Evolutionary conservation across 2,329 filamentous ascomycete species (phyloP).

Genomic region (Diplocarpon rosae): DNA sequence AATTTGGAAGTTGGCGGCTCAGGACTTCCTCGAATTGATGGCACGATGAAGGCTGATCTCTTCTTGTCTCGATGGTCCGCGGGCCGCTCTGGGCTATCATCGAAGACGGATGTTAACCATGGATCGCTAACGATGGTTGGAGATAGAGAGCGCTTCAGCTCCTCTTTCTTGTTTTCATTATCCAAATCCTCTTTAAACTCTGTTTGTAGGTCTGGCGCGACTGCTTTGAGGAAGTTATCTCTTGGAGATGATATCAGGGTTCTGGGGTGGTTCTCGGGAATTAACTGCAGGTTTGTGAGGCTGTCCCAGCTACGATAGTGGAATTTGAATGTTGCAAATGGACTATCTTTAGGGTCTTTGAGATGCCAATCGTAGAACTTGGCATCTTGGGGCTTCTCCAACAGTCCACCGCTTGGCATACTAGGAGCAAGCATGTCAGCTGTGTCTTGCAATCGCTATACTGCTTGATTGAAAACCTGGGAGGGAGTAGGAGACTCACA

Average conservation of each 20-base stretch:
- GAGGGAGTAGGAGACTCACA: conserved; percentile 30
- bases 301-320: conserved; percentile 44
- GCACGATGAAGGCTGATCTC: conserved; percentile 1
- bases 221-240: conserved; percentile 12
- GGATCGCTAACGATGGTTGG: conserved; percentile 3
- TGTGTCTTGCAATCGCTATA: conserved; percentile 1
- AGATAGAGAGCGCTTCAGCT: conserved; percentile 5
- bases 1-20: neutral
- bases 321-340: conserved; percentile 43
- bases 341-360: conserved; percentile 38
- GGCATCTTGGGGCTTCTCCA: conserved; percentile 40
- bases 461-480: too few species aligned
- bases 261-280: conserved; percentile 22
- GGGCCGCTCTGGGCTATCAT: conserved; percentile 8
- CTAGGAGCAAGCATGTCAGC: conserved; percentile 25
- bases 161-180: conserved; percentile 1
- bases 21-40: neutral
- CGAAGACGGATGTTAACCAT: conserved; percentile 15
- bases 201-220: conserved; percentile 6
- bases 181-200: conserved; percentile 5
- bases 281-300: conserved; percentile 37
- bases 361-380: conserved; percentile 43
- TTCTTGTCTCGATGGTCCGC: neutral
- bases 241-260: conserved; percentile 15
- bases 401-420: conserved; percentile 40